Percentiles rank a stretch among this genome's conserved stretches.
phyloP scores from a whole-genome alignment of 371 early-diverging fungal species.

The Mucor indicus region DNA sequence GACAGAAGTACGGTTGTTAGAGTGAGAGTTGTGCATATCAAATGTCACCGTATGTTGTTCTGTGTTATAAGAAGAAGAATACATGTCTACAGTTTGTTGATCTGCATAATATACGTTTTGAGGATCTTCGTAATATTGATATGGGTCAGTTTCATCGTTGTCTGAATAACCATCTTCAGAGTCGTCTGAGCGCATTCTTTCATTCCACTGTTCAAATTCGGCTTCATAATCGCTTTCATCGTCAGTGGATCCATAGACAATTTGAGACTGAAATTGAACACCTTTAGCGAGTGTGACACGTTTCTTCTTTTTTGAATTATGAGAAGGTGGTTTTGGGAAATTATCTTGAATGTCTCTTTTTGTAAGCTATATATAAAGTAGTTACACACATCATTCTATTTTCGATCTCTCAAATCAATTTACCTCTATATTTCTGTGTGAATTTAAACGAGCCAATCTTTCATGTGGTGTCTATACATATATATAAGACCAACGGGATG shows the following conservation, averaged over 20 bases:
- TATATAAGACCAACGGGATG: neutral
- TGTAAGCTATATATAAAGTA: conserved; percentile 23
- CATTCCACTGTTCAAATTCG: conserved; percentile 46
- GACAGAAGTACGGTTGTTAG: no score
- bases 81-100: conserved; percentile 8
- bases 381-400: neutral
- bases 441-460: conserved; percentile 87
- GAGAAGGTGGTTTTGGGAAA: conserved; percentile 43
- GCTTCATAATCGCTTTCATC: conserved; percentile 44
- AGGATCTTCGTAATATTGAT: conserved; percentile 21
- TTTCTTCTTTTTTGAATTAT: conserved; percentile 29
- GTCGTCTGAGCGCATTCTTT: conserved; percentile 31
- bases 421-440: conserved; percentile 72
- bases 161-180: conserved; percentile 16
- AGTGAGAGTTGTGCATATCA: no score
- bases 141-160: conserved; percentile 21
- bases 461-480: conserved; percentile 80
- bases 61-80: neutral
- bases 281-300: conserved; percentile 42
- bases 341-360: conserved; percentile 45
- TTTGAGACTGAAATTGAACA: conserved; percentile 49
- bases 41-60: no score
- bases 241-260: conserved; percentile 47
- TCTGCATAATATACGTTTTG: neutral
- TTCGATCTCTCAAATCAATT: neutral